A percentile compares a stretch with the other conserved stretches of the same genome.
phyloP scores from a whole-genome alignment of 1,284 basidiomycete species.

The Stereum hirsutum region DNA sequence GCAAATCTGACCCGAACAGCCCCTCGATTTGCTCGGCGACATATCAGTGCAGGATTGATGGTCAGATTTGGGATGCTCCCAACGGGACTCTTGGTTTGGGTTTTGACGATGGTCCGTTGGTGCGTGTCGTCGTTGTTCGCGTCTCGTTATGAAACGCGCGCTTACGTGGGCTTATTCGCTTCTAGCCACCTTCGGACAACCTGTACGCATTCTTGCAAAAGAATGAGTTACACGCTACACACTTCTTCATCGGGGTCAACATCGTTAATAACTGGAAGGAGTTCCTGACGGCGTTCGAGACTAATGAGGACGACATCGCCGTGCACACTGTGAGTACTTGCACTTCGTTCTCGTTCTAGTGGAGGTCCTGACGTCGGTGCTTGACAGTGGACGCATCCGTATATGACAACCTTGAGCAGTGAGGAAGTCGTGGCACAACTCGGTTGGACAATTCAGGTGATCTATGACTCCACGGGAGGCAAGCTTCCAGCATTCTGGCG shows the following conservation, averaged over 20 bases:
- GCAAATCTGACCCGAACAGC: slow-evolving; percentile 38
- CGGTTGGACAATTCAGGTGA: slow-evolving; percentile 78
- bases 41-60: slow-evolving; percentile 49
- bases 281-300: slow-evolving; percentile 43
- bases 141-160: not conserved
- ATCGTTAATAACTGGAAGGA: slow-evolving; percentile 47
- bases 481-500: slow-evolving; percentile 67
- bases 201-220: slow-evolving; percentile 50
- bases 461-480: slow-evolving; percentile 74
- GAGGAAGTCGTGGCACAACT: slow-evolving; percentile 66
- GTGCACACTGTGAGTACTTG: no score
- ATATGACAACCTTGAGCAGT: slow-evolving; percentile 74
- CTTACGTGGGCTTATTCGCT: not conserved
- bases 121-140: slow-evolving; percentile 23
- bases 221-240: slow-evolving; percentile 60
- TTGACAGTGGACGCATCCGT: slow-evolving; percentile 72
- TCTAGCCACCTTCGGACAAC: slow-evolving; percentile 18
- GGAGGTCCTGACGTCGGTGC: no score
- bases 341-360: no score
- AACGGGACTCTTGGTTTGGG: slow-evolving; percentile 45
- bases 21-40: slow-evolving; percentile 55
- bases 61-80: slow-evolving; percentile 68
- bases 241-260: slow-evolving; percentile 78
- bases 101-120: slow-evolving; percentile 77
- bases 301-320: slow-evolving; percentile 54